Conservation (phyloP, 495 filamentous ascomycete species). For the Aspergillus bertholletiae region DNA sequence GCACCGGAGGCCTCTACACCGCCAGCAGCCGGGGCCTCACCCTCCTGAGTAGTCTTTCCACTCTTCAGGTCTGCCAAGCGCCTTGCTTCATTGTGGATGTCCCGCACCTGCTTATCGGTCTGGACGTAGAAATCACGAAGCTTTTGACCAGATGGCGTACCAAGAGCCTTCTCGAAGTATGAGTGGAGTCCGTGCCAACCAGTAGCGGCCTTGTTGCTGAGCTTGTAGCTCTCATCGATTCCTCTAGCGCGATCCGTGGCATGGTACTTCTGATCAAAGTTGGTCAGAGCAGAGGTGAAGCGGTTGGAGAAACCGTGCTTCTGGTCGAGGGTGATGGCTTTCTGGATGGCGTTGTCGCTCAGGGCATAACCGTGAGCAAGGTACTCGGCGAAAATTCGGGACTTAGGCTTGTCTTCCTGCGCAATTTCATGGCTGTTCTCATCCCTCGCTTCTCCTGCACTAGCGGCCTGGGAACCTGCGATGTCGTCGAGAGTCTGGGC, state of each 20-base stretch:
- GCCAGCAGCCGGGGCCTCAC: slow-evolving; percentile 45
- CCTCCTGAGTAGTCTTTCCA: slow-evolving; percentile 60
- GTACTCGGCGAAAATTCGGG: slow-evolving; percentile 92
- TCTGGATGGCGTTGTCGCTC: slow-evolving; percentile 78
- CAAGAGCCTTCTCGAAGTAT: slow-evolving; percentile 91
- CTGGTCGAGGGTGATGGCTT: slow-evolving; percentile 82
- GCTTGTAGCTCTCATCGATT: slow-evolving; percentile 71
- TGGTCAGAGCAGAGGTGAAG: slow-evolving; percentile 69
- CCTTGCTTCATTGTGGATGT: slow-evolving; percentile 87
- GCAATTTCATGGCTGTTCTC: slow-evolving; percentile 61
- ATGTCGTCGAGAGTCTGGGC: slow-evolving; percentile 63
- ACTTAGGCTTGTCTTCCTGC: slow-evolving; percentile 93
- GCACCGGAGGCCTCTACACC: slow-evolving; percentile 11
- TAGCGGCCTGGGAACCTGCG: slow-evolving; percentile 47
- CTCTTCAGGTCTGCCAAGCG: slow-evolving; percentile 86
- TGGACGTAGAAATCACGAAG: slow-evolving; percentile 81
- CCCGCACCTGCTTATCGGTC: slow-evolving; percentile 78
- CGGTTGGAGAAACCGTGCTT: slow-evolving; percentile 79
- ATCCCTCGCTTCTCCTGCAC: slow-evolving; percentile 48
- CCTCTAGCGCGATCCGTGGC: slow-evolving; percentile 74
- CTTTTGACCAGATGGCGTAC: slow-evolving; percentile 80
- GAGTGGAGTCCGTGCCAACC: slow-evolving; percentile 65
- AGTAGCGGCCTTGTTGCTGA: slow-evolving; percentile 59
- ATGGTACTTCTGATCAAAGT: slow-evolving; percentile 78
- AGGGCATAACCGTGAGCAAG: slow-evolving; percentile 89